Conservation (phyloP, 768 basidiomycete species). For the Royoungia palumana region DNA sequence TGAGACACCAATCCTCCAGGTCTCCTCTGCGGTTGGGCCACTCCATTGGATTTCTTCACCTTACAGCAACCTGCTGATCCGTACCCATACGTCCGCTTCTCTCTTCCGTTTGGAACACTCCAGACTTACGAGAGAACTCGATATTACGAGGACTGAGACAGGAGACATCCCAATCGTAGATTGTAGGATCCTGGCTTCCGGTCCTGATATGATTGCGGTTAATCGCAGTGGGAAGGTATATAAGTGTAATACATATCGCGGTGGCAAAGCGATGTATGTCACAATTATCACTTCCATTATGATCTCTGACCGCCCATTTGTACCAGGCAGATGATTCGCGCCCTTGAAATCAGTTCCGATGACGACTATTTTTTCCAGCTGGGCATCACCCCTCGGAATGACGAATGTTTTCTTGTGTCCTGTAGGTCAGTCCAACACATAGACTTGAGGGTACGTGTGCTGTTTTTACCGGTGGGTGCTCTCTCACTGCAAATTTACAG, state of each 20-base stretch:
- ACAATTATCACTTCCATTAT: background rate
- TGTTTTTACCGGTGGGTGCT: background rate
- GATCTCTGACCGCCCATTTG: background rate
- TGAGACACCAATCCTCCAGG: constrained; percentile 67
- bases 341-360: constrained; percentile 1
- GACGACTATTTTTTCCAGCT: constrained; percentile 53
- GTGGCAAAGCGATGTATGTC: constrained; percentile 41
- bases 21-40: constrained; percentile 36
- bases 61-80: constrained; percentile 33
- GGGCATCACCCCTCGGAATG: constrained; percentile 31
- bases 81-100: constrained; percentile 45
- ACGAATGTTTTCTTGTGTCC: constrained; percentile 48
- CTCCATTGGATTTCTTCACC: constrained; percentile 11
- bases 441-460: constrained; percentile 54
- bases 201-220: constrained; percentile 39
- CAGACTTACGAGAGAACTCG: constrained; percentile 33
- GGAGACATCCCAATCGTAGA: constrained; percentile 46
- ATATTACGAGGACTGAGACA: constrained; percentile 39
- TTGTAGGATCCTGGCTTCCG: constrained; percentile 37
- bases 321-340: constrained; percentile 21
- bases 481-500: constrained; percentile 26
- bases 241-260: constrained; percentile 37
- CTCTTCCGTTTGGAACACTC: constrained; percentile 33
- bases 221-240: constrained; percentile 55
- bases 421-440: constrained; percentile 40